A percentile compares a stretch with the other conserved stretches of the same genome.
Conservation (phyloP, 176 grass and related monocot species). For the Juncus effusus region DNA sequence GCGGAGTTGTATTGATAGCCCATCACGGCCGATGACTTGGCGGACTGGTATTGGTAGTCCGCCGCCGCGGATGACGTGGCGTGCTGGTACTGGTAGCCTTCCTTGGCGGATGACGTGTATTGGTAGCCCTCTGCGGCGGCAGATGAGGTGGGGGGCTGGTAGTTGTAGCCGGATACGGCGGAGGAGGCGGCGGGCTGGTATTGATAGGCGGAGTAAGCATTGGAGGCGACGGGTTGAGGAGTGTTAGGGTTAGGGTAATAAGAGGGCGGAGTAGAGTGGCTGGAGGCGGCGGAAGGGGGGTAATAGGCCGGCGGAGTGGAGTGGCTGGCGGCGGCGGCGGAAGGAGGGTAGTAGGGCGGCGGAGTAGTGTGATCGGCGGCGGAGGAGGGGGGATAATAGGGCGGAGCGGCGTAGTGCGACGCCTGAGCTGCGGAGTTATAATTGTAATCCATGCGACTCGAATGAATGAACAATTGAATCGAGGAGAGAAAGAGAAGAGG, state of each 20-base stretch:
- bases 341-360: conserved; percentile 2
- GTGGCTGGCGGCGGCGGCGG: neutral
- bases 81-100: neutral
- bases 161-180: neutral
- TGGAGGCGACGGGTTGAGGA: neutral
- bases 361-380: neutral
- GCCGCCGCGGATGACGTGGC: neutral
- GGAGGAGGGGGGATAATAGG: conserved; percentile 1
- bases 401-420: conserved; percentile 15
- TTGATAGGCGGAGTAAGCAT: neutral
- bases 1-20: neutral
- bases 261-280: neutral
- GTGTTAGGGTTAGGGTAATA: conserved; percentile 19
- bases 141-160: no score
- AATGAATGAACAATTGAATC: neutral
- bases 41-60: no score
- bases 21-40: neutral
- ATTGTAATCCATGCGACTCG: conserved; percentile 12
- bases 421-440: neutral
- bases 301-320: conserved; percentile 7
- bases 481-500: neutral
- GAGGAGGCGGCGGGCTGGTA: neutral
- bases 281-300: neutral
- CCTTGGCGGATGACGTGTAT: no score
- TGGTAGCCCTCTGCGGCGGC: neutral